Percentiles rank a stretch among this genome's conserved stretches.
phyloP scores from a whole-genome alignment of 2,329 filamentous ascomycete species.

The Claviceps pazoutovae region DNA sequence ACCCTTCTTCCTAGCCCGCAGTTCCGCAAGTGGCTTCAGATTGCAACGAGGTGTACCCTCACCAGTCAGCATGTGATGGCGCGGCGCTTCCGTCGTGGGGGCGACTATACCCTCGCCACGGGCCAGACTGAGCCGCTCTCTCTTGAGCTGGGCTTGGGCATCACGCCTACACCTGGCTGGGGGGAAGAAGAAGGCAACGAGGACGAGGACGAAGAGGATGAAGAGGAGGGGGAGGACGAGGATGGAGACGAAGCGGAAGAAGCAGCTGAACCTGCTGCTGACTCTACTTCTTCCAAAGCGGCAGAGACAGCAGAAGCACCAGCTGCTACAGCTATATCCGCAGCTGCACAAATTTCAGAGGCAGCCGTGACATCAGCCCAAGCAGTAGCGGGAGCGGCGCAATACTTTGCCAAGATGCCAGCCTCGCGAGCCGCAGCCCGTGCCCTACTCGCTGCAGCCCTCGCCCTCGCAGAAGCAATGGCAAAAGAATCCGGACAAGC shows the following conservation, averaged over 20 bases:
- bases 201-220: conserved; percentile 30
- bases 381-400: no score
- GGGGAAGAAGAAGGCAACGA: conserved; percentile 48
- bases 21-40: conserved; percentile 80
- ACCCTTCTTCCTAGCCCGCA: conserved; percentile 69
- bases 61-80: conserved; percentile 66
- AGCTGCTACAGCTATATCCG: no score
- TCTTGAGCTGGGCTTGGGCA: conserved; percentile 72
- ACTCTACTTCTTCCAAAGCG: conserved; percentile 12
- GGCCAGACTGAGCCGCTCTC: conserved; percentile 60
- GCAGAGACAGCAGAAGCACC: conserved; percentile 23
- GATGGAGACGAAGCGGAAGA: conserved; percentile 20
- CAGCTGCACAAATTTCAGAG: conserved; percentile 21
- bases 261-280: conserved; percentile 39
- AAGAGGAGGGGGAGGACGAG: conserved; percentile 13
- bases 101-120: conserved; percentile 88
- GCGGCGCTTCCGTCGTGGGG: conserved; percentile 70
- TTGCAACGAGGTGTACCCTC: conserved; percentile 64
- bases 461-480: background rate
- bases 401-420: no score
- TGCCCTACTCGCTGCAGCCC: no score
- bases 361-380: conserved; percentile 14
- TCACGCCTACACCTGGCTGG: conserved; percentile 80
- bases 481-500: conserved; percentile 19
- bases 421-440: no score